Evolutionary conservation across 305 asterid species (phyloP).

Genomic region (Fraxinus baroniana): DNA sequence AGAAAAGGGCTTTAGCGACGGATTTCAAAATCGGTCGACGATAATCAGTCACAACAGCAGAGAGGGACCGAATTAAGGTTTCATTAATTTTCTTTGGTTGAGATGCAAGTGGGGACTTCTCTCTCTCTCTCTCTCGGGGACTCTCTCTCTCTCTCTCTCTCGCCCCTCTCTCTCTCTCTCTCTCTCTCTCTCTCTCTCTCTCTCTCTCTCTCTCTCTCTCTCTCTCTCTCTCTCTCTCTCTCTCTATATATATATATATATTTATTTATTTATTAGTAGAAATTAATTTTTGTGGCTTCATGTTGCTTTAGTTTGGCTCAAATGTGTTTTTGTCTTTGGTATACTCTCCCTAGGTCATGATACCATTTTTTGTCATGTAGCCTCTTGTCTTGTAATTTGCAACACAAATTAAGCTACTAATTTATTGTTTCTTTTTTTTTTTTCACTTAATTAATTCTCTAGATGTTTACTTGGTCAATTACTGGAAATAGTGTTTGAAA

Average conservation of each 20-base stretch:
- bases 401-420: slow-evolving; percentile 4
- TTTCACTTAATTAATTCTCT: neutral
- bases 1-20: neutral
- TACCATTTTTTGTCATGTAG: slow-evolving; percentile 15
- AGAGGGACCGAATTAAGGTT: slow-evolving; percentile 33
- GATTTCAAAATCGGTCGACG: neutral
- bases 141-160: no score
- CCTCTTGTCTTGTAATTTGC: slow-evolving; percentile 15
- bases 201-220: no score
- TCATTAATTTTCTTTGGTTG: neutral
- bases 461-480: slow-evolving; percentile 22
- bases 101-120: neutral
- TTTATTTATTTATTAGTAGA: slow-evolving; percentile 28
- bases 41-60: neutral
- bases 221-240: no score
- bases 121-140: no score
- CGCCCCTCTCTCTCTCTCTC: no score
- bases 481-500: slow-evolving; percentile 19
- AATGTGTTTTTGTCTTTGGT: slow-evolving; percentile 18
- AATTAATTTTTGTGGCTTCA: slow-evolving; percentile 32
- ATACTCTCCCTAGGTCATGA: slow-evolving; percentile 1
- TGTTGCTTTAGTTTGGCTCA: slow-evolving; percentile 28
- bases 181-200: no score
- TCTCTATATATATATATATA: no score
- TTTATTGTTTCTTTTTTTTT: slow-evolving; percentile 5